These are phyloP conservation scores for Pythium graminicola DNA, from an alignment of 352 stramenopile genomes.

Conservation along the genomic window DNA sequence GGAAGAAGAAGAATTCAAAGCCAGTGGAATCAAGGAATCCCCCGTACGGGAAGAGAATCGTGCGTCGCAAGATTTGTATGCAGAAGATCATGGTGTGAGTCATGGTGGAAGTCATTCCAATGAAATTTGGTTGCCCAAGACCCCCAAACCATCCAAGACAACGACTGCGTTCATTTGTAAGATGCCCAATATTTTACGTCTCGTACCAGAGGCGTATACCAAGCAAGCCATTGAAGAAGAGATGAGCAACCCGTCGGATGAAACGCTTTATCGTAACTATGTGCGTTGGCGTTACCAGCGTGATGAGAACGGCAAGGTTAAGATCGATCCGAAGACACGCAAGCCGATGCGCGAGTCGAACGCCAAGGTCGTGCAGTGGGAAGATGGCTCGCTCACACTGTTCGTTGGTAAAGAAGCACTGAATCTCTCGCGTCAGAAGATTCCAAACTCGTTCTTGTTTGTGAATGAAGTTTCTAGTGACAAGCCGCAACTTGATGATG, in stretches of 20 bases:
- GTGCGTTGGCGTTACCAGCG: conserved; percentile 72
- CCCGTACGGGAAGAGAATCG: conserved; percentile 58
- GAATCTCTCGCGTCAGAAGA: conserved; percentile 74
- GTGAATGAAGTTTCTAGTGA: conserved; percentile 69
- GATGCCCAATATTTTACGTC: conserved; percentile 82
- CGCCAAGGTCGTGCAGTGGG: conserved; percentile 80
- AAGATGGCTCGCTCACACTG: conserved; percentile 80
- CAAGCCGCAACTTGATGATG: conserved; percentile 54
- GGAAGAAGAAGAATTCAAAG: conserved; percentile 85
- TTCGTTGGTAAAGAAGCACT: conserved; percentile 81
- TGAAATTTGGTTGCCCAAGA: conserved; percentile 73
- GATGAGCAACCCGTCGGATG: conserved; percentile 78
- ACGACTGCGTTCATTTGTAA: conserved; percentile 68
- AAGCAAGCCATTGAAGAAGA: conserved; percentile 67
- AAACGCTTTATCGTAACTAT: conserved; percentile 84
- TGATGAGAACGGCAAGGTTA: conserved; percentile 47
- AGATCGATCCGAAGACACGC: conserved; percentile 56
- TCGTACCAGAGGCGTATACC: conserved; percentile 74
- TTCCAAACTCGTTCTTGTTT: conserved; percentile 84
- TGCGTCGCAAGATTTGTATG: conserved; percentile 29
- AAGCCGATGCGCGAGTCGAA: conserved; percentile 66
- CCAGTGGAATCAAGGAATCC: conserved; percentile 80
- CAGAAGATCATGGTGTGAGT: conserved; percentile 30
- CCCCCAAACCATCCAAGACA: conserved; percentile 55
- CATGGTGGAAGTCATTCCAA: conserved; percentile 30